Evolutionary conservation across 768 basidiomycete genomes (phyloP).

Genomic region (Tephrocybe rancida): DNA sequence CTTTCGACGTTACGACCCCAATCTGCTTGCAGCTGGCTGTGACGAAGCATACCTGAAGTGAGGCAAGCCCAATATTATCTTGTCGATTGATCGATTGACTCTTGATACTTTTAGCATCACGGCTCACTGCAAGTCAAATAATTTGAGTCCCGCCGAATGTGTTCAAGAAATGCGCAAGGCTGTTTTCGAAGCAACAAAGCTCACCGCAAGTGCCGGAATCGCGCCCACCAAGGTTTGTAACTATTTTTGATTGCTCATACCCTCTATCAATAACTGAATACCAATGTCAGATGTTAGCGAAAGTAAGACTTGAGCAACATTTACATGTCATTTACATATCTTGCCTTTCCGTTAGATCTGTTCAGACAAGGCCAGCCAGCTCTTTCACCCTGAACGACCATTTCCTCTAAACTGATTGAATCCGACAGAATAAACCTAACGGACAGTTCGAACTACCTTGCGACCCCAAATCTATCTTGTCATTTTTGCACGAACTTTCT

Average conservation of each 20-base stretch:
- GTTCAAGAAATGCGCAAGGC: conserved; percentile 74
- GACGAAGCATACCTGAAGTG: conserved; percentile 95
- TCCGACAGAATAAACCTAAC: conserved; percentile 84
- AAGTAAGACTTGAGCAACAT: conserved; percentile 48
- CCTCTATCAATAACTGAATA: conserved; percentile 11
- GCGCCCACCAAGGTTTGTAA: conserved; percentile 86
- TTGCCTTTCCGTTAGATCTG: conserved; percentile 63
- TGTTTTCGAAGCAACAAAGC: conserved; percentile 75
- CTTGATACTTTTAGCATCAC: conserved; percentile 63
- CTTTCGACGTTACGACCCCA: conserved; percentile 70
- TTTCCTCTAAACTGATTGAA: conserved; percentile 1
- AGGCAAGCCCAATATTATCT: conserved; percentile 22
- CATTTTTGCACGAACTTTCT: conserved; percentile 80
- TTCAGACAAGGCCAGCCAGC: conserved; percentile 73
- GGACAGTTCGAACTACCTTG: conserved; percentile 84
- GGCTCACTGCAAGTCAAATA: conserved; percentile 70
- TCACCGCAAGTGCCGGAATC: conserved; percentile 95
- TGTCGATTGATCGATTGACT: neutral
- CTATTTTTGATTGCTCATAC: conserved; percentile 9
- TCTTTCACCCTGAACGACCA: neutral
- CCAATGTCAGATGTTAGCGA: conserved; percentile 82
- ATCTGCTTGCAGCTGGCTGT: conserved; percentile 74
- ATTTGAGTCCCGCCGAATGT: conserved; percentile 69
- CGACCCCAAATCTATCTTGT: conserved; percentile 59
- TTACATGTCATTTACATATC: neutral